These are phyloP conservation scores for Malassezia cuniculi DNA, from an alignment of 1,284 basidiomycete species.

Conservation along the genomic window DNA sequence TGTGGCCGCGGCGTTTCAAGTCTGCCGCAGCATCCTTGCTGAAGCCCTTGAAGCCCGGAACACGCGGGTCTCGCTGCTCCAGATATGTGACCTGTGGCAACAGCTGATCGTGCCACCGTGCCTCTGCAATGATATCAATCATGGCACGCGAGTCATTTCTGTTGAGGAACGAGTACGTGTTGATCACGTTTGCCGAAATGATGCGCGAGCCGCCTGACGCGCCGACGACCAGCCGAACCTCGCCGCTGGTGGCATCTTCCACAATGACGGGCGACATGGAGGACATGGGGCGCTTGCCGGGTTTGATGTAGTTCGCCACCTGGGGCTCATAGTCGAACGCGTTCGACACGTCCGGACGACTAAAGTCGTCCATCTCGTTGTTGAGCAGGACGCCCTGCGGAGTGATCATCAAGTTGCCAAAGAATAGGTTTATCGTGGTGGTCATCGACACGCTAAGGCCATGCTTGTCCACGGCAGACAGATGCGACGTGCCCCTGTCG, in stretches of 20 bases:
- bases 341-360: slow-evolving; percentile 41
- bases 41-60: slow-evolving; percentile 40
- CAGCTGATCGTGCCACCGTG: slow-evolving; percentile 48
- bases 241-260: slow-evolving; percentile 36
- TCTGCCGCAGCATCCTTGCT: slow-evolving; percentile 24
- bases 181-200: slow-evolving; percentile 47
- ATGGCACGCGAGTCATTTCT: slow-evolving; percentile 26
- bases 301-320: slow-evolving; percentile 45
- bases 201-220: slow-evolving; percentile 47
- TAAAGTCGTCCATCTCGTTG: slow-evolving; percentile 47
- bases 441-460: slow-evolving; percentile 47
- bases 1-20: slow-evolving; percentile 37
- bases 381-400: slow-evolving; percentile 35
- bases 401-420: slow-evolving; percentile 37
- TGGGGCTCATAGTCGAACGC: slow-evolving; percentile 42
- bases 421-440: slow-evolving; percentile 47
- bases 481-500: slow-evolving; percentile 46
- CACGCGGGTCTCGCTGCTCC: slow-evolving; percentile 29
- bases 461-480: slow-evolving; percentile 44
- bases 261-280: slow-evolving; percentile 46
- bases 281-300: slow-evolving; percentile 46
- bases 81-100: slow-evolving; percentile 38
- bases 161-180: slow-evolving; percentile 31
- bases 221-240: slow-evolving; percentile 44
- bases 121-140: slow-evolving; percentile 29